Conservation (phyloP, 345 rosid species). For the Eucalyptus guilfoylei region DNA sequence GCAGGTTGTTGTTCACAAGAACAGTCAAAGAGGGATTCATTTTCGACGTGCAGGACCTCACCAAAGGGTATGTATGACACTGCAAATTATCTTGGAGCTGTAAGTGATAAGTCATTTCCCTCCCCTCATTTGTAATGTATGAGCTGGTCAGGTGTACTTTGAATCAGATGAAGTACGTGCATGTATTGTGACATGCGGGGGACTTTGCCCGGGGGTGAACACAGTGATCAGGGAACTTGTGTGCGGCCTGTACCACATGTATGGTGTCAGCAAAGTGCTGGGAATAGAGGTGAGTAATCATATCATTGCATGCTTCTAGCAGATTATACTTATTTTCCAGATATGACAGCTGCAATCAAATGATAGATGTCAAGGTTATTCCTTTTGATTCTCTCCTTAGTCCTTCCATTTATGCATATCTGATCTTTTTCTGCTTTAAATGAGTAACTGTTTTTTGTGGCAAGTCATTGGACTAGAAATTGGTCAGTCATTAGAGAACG, state of each 20-base stretch:
- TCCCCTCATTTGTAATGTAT: not conserved
- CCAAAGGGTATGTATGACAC: constrained; percentile 15
- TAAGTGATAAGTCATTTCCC: not conserved
- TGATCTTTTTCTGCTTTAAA: not conserved
- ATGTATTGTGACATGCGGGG: constrained; percentile 35
- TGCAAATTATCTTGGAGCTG: not conserved
- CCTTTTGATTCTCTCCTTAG: not conserved
- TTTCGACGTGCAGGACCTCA: constrained; percentile 40
- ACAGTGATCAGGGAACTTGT: constrained; percentile 36
- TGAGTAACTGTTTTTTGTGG: not conserved
- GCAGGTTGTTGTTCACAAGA: constrained; percentile 22
- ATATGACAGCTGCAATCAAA: not conserved
- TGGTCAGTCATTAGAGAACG: not conserved
- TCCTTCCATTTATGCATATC: not conserved
- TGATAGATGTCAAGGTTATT: not conserved
- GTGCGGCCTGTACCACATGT: constrained; percentile 27
- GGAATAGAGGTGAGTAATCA: constrained; percentile 27
- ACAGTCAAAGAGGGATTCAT: constrained; percentile 19
- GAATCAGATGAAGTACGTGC: constrained; percentile 23
- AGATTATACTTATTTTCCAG: not conserved
- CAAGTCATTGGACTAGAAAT: not conserved
- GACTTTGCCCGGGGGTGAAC: constrained; percentile 36
- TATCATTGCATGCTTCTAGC: not conserved
- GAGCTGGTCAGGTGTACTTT: constrained; percentile 18
- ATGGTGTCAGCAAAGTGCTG: constrained; percentile 21